Conservation (phyloP, 768 basidiomycete genomes). For the Trametes punicea region DNA sequence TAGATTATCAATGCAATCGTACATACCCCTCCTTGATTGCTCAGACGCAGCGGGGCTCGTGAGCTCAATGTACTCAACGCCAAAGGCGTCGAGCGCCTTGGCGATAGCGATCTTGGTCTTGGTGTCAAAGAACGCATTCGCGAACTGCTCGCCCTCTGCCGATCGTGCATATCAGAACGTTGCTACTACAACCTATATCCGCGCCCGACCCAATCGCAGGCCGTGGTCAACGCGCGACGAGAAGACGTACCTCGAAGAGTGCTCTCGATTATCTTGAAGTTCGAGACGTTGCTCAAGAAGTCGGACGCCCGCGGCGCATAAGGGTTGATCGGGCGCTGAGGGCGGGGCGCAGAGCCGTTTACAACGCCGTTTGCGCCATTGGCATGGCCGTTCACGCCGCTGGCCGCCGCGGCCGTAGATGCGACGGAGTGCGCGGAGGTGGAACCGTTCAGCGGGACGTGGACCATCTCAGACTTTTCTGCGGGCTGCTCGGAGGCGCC, state of each 20-base stretch:
- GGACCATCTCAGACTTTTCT: slow-evolving; percentile 64
- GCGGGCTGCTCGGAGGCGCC: slow-evolving; percentile 41
- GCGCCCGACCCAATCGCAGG: too few relatives aligned
- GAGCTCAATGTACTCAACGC: slow-evolving; percentile 99
- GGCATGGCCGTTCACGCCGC: slow-evolving; percentile 35
- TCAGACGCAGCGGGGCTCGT: slow-evolving; percentile 98
- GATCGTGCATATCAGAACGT: slow-evolving; percentile 12
- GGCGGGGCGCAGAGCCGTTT: slow-evolving; percentile 30
- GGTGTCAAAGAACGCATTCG: slow-evolving; percentile 99
- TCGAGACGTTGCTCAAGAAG: slow-evolving; percentile 88
- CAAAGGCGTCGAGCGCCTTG: slow-evolving; percentile 96
- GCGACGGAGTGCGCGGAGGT: slow-evolving; percentile 26
- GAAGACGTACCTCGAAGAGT: slow-evolving; percentile 77
- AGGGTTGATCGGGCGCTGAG: slow-evolving; percentile 56
- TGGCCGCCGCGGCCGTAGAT: slow-evolving; percentile 24
- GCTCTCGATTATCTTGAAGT: slow-evolving; percentile 96
- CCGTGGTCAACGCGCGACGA: too few relatives aligned
- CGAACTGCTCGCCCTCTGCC: slow-evolving; percentile 97
- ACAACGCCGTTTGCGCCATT: slow-evolving; percentile 36
- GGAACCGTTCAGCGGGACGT: slow-evolving; percentile 54
- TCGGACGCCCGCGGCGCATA: slow-evolving; percentile 91
- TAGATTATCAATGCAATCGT: background rate
- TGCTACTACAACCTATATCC: background rate
- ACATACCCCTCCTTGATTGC: slow-evolving; percentile 61
- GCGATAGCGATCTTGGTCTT: slow-evolving; percentile 99